phyloP scores from a whole-genome alignment of 805 yeast species.

The Grigorovia humatica region DNA sequence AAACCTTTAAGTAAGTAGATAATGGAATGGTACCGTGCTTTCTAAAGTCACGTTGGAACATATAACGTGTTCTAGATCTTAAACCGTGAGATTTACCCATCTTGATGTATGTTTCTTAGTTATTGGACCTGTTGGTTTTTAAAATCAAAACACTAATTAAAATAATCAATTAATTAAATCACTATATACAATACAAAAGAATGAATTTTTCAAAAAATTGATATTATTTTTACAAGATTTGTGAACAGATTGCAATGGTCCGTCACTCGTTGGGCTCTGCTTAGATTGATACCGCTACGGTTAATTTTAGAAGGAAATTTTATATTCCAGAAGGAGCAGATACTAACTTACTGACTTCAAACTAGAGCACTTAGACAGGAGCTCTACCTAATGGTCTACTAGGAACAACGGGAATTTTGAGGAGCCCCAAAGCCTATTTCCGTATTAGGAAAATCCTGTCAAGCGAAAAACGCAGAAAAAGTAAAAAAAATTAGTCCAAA shows the following conservation, averaged over 20 bases:
- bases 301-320: no score
- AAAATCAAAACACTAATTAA: not conserved
- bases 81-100: slow-evolving; percentile 73
- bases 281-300: no score
- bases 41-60: slow-evolving; percentile 99
- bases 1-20: slow-evolving; percentile 94
- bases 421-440: no score
- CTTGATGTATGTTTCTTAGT: slow-evolving; percentile 25
- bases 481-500: no score
- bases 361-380: no score
- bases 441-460: no score
- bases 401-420: no score
- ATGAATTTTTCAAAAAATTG: not conserved
- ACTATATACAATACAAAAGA: not conserved
- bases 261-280: not conserved
- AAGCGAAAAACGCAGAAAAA: no score
- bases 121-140: not conserved
- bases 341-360: no score
- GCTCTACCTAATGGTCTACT: no score
- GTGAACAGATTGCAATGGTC: not conserved
- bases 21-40: slow-evolving; percentile 85
- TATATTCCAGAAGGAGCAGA: no score
- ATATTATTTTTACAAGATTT: not conserved
- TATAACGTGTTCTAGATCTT: slow-evolving; percentile 99
- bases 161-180: not conserved